Evolutionary conservation across 768 basidiomycete genomes (phyloP).

Genomic region (Phylloporus sp.): DNA sequence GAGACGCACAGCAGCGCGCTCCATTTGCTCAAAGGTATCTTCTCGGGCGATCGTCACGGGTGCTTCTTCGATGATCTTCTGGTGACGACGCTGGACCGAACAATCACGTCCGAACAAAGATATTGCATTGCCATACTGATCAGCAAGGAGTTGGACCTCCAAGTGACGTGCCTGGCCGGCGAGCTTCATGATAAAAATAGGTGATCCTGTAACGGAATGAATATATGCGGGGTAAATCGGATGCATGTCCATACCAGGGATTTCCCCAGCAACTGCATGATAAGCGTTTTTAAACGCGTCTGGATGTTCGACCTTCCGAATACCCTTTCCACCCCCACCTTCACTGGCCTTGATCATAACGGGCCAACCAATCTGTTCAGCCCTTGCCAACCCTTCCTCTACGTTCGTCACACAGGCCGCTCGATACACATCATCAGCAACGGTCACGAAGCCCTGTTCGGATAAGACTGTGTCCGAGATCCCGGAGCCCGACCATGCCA

Average conservation of each 20-base stretch:
- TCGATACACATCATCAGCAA: slow-evolving; percentile 85
- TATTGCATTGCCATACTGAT: slow-evolving; percentile 99
- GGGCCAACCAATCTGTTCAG: slow-evolving; percentile 90
- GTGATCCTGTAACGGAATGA: slow-evolving; percentile 61
- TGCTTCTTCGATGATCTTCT: slow-evolving; percentile 99
- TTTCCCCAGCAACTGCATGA: slow-evolving; percentile 90
- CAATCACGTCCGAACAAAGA: slow-evolving; percentile 99
- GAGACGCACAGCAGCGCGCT: slow-evolving; percentile 97
- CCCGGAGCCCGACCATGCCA: slow-evolving; percentile 98
- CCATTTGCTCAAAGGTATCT: slow-evolving; percentile 94
- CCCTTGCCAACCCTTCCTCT: slow-evolving; percentile 78
- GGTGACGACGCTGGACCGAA: slow-evolving; percentile 97
- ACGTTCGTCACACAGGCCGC: slow-evolving; percentile 85
- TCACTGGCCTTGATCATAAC: slow-evolving; percentile 99
- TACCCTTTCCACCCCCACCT: slow-evolving; percentile 99
- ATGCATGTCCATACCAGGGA: slow-evolving; percentile 65
- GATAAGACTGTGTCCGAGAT: slow-evolving; percentile 84
- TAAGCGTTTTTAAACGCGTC: slow-evolving; percentile 93
- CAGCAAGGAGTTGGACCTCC: slow-evolving; percentile 96
- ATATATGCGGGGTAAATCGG: slow-evolving; percentile 1
- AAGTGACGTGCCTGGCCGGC: slow-evolving; percentile 96
- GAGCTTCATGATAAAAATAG: slow-evolving; percentile 99
- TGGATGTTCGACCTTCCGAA: slow-evolving; percentile 83
- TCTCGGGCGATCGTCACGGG: slow-evolving; percentile 95
- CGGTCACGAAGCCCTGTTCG: slow-evolving; percentile 84